These are phyloP conservation scores for Aspergillus affinis DNA, from an alignment of 495 filamentous ascomycete genomes.

Conservation along the genomic window DNA sequence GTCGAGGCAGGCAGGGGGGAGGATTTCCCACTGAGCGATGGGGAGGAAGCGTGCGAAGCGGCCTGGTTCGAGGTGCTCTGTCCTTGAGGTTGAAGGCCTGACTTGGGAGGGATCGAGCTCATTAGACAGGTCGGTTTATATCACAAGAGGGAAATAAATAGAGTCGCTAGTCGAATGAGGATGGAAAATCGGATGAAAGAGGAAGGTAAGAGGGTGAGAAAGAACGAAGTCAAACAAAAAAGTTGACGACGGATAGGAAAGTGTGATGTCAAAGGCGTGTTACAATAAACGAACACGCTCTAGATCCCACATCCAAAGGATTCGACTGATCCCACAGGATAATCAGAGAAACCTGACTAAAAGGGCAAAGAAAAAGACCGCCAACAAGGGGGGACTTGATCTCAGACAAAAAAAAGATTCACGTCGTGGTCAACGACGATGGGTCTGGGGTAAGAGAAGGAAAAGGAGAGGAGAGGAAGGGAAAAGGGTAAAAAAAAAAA, in stretches of 20 bases:
- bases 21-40: conserved; percentile 57
- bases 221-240: conserved; percentile 7
- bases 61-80: conserved; percentile 51
- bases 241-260: conserved; percentile 8
- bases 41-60: conserved; percentile 48
- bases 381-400: conserved; percentile 17
- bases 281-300: conserved; percentile 22
- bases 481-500: conserved; percentile 9
- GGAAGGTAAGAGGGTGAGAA: conserved; percentile 8
- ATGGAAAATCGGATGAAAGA: conserved; percentile 6
- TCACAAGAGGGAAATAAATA: conserved; percentile 5
- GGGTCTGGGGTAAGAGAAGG: conserved; percentile 15
- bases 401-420: conserved; percentile 18
- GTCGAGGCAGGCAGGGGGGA: conserved; percentile 46
- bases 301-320: conserved; percentile 34
- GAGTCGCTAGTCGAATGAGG: conserved; percentile 6
- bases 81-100: conserved; percentile 55
- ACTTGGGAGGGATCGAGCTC: conserved; percentile 50
- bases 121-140: conserved; percentile 44
- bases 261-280: conserved; percentile 34
- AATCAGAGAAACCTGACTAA: conserved; percentile 26
- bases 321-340: conserved; percentile 21
- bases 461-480: conserved; percentile 10
- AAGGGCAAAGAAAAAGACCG: conserved; percentile 26
- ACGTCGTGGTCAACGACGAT: conserved; percentile 29